Percentiles rank a stretch among this genome's conserved stretches.
phyloP scores from a whole-genome alignment of 2,329 filamentous ascomycete species.

The Fusarium pseudoanthophilum region DNA sequence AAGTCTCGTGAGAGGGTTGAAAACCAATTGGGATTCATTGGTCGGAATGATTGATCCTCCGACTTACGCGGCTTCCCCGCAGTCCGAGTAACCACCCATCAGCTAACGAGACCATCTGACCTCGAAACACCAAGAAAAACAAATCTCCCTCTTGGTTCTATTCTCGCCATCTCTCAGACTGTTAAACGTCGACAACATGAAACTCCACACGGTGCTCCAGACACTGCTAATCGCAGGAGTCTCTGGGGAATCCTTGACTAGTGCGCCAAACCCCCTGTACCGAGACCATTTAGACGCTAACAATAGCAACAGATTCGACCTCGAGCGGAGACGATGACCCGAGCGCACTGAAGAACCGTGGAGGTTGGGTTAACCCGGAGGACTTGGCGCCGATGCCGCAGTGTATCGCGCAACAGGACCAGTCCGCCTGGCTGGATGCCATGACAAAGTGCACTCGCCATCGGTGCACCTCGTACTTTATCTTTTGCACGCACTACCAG shows the following conservation, averaged over 20 bases:
- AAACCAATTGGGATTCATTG: not conserved
- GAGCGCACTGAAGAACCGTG: not conserved
- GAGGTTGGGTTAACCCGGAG: conserved; percentile 31
- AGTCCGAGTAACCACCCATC: not conserved
- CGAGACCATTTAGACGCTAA: not conserved
- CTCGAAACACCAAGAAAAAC: not conserved
- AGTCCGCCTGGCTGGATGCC: conserved; percentile 7
- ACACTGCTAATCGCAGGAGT: not conserved
- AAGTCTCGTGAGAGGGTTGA: not conserved
- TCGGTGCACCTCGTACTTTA: conserved; percentile 25
- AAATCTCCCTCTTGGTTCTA: not conserved
- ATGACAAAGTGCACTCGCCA: conserved; percentile 27
- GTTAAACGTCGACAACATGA: not conserved
- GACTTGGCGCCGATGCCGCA: conserved; percentile 30
- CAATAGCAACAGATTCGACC: not conserved
- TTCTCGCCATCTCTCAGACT: no score
- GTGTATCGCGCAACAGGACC: conserved; percentile 28
- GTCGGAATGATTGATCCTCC: not conserved
- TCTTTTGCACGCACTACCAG: conserved; percentile 25
- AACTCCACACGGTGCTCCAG: not conserved
- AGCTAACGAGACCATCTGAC: not conserved
- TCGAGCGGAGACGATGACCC: not conserved
- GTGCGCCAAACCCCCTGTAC: not conserved
- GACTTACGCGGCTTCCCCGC: not conserved
- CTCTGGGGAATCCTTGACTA: not conserved